Base-by-base conservation (phyloP, 495 filamentous ascomycete species). In the Cercophora samala region DNA sequence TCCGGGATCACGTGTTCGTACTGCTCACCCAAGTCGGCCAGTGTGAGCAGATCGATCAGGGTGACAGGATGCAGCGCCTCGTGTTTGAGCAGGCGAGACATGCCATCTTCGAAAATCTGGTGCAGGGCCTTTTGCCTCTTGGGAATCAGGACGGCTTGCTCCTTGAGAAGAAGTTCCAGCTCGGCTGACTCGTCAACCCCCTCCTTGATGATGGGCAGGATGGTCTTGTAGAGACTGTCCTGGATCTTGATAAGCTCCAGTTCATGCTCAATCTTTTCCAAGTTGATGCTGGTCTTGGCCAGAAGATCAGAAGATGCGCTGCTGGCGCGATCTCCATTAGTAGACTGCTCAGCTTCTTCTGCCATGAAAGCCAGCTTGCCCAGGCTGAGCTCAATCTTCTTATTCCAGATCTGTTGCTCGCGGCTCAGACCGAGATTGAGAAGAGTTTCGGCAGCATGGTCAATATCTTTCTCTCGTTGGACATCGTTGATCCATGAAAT, bases 401-500 rank as follows among this genome's bases (percentile, higher is more conserved):
- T 92, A 76, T 84, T 90, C 93, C 93, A 97, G 11, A 94, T 74
- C 60, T 92, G 87, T 55, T 85, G 83, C 72, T 97, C 91, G 55
- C 84, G 83, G 26, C 81, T 78, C 42, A 87, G 76, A 11, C 90
- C 93, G 4, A 91, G 77, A 11, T 84, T 76, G 26, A 89, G 77
- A 26, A 99, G 83, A 0, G 84, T 88, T 29, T 85, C 76, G 11
- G 88, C 88, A 17, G 94, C 93, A 65, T 81, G 81, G 37, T 84
- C 79, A 68, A 90, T 94, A 62, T 95, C 85, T 63, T 87, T 82
- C 73, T 92, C 89, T 22, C 85, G 81, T 62, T 85, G 78, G 21
- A 97, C 86, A 71, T 97, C 93, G 76, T 98, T 94, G 77, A 99
- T 94, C 95, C 95, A 99, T 52, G 89, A 84, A n/a, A 97, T 76